Conservation (phyloP, 352 stramenopile species). For the Globisporangium nunn region DNA sequence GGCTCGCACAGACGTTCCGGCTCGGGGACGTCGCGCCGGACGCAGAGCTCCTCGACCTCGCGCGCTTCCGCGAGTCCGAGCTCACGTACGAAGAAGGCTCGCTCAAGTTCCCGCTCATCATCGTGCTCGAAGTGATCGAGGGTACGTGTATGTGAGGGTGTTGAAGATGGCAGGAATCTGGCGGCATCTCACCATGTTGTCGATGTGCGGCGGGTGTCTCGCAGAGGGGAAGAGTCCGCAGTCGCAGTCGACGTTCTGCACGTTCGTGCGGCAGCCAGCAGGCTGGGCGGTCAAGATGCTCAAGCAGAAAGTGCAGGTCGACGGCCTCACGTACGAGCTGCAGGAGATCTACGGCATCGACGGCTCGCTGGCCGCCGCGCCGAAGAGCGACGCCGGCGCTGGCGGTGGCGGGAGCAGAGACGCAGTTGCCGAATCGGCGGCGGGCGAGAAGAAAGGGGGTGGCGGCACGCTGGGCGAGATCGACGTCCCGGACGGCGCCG, state of each 20-base stretch:
- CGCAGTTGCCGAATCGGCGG: neutral
- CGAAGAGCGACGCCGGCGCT: slow-evolving; percentile 20
- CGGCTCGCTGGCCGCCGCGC: slow-evolving; percentile 45
- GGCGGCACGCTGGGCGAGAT: slow-evolving; percentile 23
- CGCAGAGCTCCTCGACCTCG: slow-evolving; percentile 36
- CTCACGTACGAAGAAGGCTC: slow-evolving; percentile 36
- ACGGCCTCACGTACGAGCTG: slow-evolving; percentile 77
- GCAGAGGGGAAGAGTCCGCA: slow-evolving; percentile 31
- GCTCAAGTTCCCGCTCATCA: slow-evolving; percentile 54
- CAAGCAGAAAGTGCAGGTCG: slow-evolving; percentile 76
- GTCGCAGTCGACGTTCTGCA: slow-evolving; percentile 77
- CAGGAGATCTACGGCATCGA: slow-evolving; percentile 88
- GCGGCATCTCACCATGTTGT: neutral
- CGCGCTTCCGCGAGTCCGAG: slow-evolving; percentile 26
- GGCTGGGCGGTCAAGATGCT: slow-evolving; percentile 65
- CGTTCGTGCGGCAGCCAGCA: slow-evolving; percentile 43
- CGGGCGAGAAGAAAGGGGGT: slow-evolving; percentile 6
- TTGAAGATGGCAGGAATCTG: too few species aligned
- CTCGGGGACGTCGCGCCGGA: slow-evolving; percentile 16
- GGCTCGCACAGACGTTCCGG: slow-evolving; percentile 48
- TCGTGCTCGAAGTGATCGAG: slow-evolving; percentile 57
- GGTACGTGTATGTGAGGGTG: slow-evolving; percentile 6
- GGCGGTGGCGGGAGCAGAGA: slow-evolving; percentile 3
- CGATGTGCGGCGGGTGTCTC: neutral
- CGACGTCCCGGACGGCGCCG: slow-evolving; percentile 68